Conservation (phyloP, 148 eudicot species). For the Amaranthus hypochondriacus region DNA sequence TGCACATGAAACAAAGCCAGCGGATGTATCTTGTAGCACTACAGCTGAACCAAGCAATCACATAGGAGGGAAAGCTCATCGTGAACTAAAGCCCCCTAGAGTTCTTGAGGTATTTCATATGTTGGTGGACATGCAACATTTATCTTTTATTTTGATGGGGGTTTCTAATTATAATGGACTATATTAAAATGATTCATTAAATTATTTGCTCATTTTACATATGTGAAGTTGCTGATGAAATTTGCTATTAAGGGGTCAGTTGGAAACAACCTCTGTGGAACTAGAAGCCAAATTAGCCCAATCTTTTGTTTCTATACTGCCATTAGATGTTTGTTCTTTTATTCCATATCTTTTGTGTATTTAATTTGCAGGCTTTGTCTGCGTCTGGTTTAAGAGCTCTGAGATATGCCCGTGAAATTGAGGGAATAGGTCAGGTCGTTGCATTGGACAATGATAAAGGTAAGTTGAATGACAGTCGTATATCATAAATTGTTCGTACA, state of each 20-base stretch:
- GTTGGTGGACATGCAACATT: not conserved
- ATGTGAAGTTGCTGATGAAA: too few species aligned
- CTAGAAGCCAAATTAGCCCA: not conserved
- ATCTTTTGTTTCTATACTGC: not conserved
- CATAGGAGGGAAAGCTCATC: slow-evolving; percentile 39
- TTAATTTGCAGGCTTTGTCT: slow-evolving; percentile 64
- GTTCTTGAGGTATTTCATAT: slow-evolving; percentile 76
- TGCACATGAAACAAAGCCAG: slow-evolving; percentile 36
- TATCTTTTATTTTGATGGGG: too few species aligned
- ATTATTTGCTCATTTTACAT: too few species aligned
- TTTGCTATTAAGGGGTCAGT: too few species aligned
- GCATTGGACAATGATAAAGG: slow-evolving; percentile 95
- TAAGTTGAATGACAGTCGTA: not conserved
- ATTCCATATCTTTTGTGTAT: slow-evolving; percentile 1
- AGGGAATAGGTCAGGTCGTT: slow-evolving; percentile 82
- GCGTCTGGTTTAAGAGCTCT: slow-evolving; percentile 97
- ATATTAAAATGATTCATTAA: too few species aligned
- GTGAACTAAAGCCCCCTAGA: slow-evolving; percentile 78
- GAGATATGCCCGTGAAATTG: slow-evolving; percentile 98
- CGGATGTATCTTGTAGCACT: slow-evolving; percentile 42
- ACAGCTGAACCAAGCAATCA: slow-evolving; percentile 33
- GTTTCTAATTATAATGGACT: too few species aligned
- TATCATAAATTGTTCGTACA: not conserved
- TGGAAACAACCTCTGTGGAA: too few species aligned
- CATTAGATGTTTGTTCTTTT: not conserved